These are phyloP conservation scores for Talaromyces sp. DNA, from an alignment of 2,329 filamentous ascomycete species.

Conservation along the genomic window DNA sequence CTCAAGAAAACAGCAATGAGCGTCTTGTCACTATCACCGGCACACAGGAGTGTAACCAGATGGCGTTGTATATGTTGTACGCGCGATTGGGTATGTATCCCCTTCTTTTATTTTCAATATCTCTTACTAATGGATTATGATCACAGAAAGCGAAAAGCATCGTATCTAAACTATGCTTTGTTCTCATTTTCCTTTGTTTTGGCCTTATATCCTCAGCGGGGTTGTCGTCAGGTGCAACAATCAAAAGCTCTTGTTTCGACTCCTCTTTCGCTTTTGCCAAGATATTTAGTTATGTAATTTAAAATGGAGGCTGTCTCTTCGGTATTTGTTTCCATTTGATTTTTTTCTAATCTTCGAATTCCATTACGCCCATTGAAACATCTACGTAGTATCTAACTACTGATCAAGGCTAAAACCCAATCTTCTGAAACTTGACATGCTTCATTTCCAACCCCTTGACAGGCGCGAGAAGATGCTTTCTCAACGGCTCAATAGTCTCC, in stretches of 20 bases:
- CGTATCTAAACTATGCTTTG: conserved; percentile 50
- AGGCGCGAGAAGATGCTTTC: conserved; percentile 34
- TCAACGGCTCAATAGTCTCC: conserved; percentile 38
- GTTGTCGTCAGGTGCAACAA: conserved; percentile 6
- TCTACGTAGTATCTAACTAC: conserved; percentile 4
- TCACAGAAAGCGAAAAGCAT: conserved; percentile 69
- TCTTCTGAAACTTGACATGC: conserved; percentile 39
- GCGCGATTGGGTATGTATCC: conserved; percentile 74
- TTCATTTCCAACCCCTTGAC: conserved; percentile 42
- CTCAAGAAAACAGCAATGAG: conserved; percentile 98
- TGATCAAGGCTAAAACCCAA: conserved; percentile 16
- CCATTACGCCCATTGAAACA: not conserved
- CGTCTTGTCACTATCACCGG: conserved; percentile 94
- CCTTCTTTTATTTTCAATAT: not conserved
- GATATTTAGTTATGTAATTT: conserved; percentile 11
- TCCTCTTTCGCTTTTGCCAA: not conserved
- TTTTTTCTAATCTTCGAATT: conserved; percentile 28
- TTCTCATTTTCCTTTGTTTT: conserved; percentile 7
- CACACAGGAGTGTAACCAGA: conserved; percentile 97
- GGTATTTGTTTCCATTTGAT: conserved; percentile 17
- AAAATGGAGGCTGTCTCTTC: conserved; percentile 11
- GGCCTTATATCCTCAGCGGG: conserved; percentile 9
- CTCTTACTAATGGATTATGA: conserved; percentile 15
- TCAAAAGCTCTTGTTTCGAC: conserved; percentile 12
- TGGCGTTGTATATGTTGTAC: conserved; percentile 99